Evolutionary conservation across 1,284 basidiomycete species (phyloP), one percentile per base, ranked within the genome.

Genomic region (Tylopilus orsonianus): DNA sequence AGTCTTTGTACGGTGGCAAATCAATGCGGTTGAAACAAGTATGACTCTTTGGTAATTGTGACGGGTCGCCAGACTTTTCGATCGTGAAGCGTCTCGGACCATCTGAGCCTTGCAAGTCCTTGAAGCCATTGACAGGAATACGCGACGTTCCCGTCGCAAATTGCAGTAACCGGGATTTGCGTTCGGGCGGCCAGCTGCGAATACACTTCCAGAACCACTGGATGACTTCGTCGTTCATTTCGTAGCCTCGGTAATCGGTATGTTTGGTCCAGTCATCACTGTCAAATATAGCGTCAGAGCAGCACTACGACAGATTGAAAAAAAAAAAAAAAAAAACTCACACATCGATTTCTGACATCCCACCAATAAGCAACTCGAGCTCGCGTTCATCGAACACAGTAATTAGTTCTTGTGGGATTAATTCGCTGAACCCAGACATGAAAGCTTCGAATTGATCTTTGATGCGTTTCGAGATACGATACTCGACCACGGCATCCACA

Each of bases 191-290:
- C 93, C 93, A 97, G 51, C 83, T 81, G 53, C 88, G 83, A 35
- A 97, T 88, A 60, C 90, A 92, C 72, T 95, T 89, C 93, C 93
- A 97, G 84, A 97, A 97, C 93, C 93, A 97, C 64, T 95, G 90
- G 53, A 97, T 93, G 39, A 97, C 93, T 59, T 91, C 86, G 62
- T 93, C 90, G 50, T 80, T 82, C 67, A 83, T 77, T 65, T 83
- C 82, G 58, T 87, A 86, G 16, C 79, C 83, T 54, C 83, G 79
- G 65, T 86, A 88, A 59, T 87, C 85, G 16, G 85, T 87, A 63
- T 83, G 86, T 64, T 87, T 87, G 47, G 80, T 82, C 85, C 84
- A 87, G 60, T 87, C 85, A 54, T 87, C 85, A 47, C 83, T 85
- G 43, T 13, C 37, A 27, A 18, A 10, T 52, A 13, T n/a, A 49